Percentiles rank a stretch among this genome's conserved stretches.
Evolutionary conservation across 768 basidiomycete genomes (phyloP).

Genomic region (Russula dissimulans): DNA sequence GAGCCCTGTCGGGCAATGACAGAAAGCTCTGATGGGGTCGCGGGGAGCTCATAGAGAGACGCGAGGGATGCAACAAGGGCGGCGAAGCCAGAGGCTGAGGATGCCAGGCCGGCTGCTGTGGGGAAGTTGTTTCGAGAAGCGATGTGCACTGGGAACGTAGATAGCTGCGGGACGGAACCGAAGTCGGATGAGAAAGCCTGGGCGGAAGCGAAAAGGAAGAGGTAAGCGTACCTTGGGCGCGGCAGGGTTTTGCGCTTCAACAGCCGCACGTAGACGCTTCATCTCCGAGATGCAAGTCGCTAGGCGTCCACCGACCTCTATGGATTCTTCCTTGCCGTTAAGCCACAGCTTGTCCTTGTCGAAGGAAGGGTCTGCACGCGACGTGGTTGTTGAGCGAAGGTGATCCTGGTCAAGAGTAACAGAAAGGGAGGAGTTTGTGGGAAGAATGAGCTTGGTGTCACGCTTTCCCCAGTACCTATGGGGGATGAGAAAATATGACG

Average conservation of each 20-base stretch:
- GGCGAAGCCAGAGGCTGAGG: conserved; percentile 94
- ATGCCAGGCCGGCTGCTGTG: conserved; percentile 95
- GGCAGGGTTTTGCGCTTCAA: conserved; percentile 61
- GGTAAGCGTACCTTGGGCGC: conserved; percentile 50
- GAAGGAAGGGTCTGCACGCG: conserved; percentile 71
- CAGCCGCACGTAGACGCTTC: conserved; percentile 61
- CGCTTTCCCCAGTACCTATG: conserved; percentile 97
- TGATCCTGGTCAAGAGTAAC: conserved; percentile 97
- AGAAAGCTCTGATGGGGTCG: conserved; percentile 73
- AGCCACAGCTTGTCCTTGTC: conserved; percentile 81
- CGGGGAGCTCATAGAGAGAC: conserved; percentile 73
- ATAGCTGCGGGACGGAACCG: conserved; percentile 38
- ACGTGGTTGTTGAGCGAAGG: conserved; percentile 87
- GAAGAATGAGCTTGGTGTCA: conserved; percentile 88
- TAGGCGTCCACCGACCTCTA: conserved; percentile 71
- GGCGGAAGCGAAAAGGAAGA: background rate
- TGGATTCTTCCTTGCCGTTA: conserved; percentile 86
- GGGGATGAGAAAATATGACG: conserved; percentile 5
- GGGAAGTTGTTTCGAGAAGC: conserved; percentile 98
- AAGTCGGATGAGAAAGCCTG: conserved; percentile 7
- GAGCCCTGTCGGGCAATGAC: conserved; percentile 95
- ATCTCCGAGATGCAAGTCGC: conserved; percentile 83
- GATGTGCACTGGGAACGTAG: conserved; percentile 72
- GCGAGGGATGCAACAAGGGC: conserved; percentile 88
- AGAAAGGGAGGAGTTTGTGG: conserved; percentile 97